phyloP scores from a whole-genome alignment of 768 basidiomycete genomes.

The Naganishia kalamii region DNA sequence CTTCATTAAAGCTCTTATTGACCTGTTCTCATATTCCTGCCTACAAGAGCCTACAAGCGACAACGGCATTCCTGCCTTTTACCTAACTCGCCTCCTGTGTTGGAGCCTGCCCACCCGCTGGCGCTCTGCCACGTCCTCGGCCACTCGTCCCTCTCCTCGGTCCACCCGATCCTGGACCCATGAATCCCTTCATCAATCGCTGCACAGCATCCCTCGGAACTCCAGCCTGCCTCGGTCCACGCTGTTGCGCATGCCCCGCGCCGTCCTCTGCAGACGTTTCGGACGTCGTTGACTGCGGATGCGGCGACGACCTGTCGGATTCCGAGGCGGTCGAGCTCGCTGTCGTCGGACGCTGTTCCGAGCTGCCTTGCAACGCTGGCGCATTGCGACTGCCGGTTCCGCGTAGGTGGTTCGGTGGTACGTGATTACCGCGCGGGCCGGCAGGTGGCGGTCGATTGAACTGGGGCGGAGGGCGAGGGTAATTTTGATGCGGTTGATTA shows the following conservation, averaged over 20 bases:
- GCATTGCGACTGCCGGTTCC: constrained; percentile 11
- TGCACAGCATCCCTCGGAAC: not conserved
- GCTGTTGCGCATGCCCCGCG: not conserved
- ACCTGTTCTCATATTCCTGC: too few species aligned
- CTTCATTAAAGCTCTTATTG: too few species aligned
- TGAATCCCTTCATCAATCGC: constrained; percentile 9
- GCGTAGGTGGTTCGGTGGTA: not conserved
- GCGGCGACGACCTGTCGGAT: constrained; percentile 5
- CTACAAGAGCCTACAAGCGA: too few species aligned
- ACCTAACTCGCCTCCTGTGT: not conserved
- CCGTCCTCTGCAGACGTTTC: not conserved
- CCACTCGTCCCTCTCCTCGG: constrained; percentile 3
- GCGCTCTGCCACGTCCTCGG: not conserved
- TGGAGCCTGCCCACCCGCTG: not conserved
- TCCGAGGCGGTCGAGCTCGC: not conserved
- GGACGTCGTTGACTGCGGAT: not conserved
- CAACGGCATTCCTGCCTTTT: not conserved
- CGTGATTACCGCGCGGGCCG: not conserved
- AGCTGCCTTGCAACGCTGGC: not conserved
- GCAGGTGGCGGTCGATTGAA: not conserved
- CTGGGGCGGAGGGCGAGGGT: not conserved
- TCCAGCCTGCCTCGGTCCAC: not conserved
- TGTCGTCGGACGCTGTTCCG: not conserved
- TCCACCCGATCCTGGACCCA: not conserved
- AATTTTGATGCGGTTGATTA: not conserved